Conservation (phyloP, 305 asterid species). For the Fraxinus platypoda region DNA sequence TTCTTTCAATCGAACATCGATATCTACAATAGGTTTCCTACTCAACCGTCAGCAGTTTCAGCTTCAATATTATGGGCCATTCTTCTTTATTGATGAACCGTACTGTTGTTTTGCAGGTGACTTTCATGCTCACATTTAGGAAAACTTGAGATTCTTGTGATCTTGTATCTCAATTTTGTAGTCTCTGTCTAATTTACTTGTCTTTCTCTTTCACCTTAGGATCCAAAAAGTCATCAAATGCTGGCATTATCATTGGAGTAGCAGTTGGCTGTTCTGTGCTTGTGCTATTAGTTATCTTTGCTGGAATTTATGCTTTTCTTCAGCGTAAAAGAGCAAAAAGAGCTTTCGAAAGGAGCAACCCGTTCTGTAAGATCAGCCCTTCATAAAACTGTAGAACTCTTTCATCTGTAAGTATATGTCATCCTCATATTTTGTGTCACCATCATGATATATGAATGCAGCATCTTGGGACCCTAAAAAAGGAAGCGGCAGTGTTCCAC, state of each 20-base stretch:
- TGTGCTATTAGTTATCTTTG: constrained; percentile 44
- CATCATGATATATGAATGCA: constrained; percentile 36
- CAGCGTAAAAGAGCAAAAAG: constrained; percentile 52
- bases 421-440: constrained; percentile 3
- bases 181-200: not conserved
- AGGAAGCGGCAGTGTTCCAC: constrained; percentile 78
- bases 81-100: constrained; percentile 50
- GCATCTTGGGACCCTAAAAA: constrained; percentile 74
- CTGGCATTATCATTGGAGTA: constrained; percentile 62
- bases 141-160: not conserved
- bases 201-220: constrained; percentile 29
- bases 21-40: constrained; percentile 54
- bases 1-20: constrained; percentile 54
- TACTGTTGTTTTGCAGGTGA: constrained; percentile 70
- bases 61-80: constrained; percentile 67
- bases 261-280: constrained; percentile 56
- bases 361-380: constrained; percentile 59
- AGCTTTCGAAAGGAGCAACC: constrained; percentile 51
- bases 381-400: constrained; percentile 6
- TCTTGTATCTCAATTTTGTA: not conserved
- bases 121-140: not conserved
- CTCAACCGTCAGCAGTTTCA: constrained; percentile 68
- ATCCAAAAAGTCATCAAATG: constrained; percentile 45
- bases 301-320: constrained; percentile 56
- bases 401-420: not conserved